Base-by-base conservation (phyloP, 768 basidiomycete species). In the Suillus weaverae region DNA sequence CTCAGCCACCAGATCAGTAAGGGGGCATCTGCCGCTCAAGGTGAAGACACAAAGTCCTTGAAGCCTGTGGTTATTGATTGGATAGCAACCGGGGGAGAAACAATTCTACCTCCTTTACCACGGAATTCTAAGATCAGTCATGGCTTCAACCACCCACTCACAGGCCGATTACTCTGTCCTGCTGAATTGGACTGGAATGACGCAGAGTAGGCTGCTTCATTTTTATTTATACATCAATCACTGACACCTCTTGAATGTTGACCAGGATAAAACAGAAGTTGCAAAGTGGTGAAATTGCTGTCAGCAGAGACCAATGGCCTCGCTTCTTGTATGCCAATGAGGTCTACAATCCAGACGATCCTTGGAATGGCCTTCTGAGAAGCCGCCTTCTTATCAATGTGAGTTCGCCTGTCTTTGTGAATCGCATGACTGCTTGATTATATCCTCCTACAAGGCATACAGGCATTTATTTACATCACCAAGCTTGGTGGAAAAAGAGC, bases 401-500 rank as follows among this genome's bases (percentile, higher is more conserved):
- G 61, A 57, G 65, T 64, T 22, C 9, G 22, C 46, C 0, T 22
- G 11, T 22, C n/a, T n/a, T n/a, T n/a, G n/a, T 48, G 22, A 48
- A 48, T 48, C 5, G 9, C 22, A 64, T 59, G 36, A n/a, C n/a
- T n/a, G n/a, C n/a, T 70, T 73, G 53, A 44, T 39, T 44, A 4
- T 48, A 48, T 13, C 11, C 13, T n/a, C 1, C 6, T n/a, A 48
- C 22, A 38, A 75, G 75, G 73, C 69, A 2, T 73, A 56, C 36
- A 74, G 71, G 46, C 71, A 74, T 61, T 62, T 77, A 20, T 77
- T 77, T 53, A 77, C 70, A 8, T 74, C 70, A 1, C 73, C 74
- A 2, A 75, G 74, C 53, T 74, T 72, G 9, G 72, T 74, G 8
- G 67, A 75, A 36, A 70, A 71, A 44, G 73, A 70, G 51, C 56